Evolutionary conservation across 1,284 basidiomycete genomes (phyloP).

Genomic region (Moesziomyces sp.): DNA sequence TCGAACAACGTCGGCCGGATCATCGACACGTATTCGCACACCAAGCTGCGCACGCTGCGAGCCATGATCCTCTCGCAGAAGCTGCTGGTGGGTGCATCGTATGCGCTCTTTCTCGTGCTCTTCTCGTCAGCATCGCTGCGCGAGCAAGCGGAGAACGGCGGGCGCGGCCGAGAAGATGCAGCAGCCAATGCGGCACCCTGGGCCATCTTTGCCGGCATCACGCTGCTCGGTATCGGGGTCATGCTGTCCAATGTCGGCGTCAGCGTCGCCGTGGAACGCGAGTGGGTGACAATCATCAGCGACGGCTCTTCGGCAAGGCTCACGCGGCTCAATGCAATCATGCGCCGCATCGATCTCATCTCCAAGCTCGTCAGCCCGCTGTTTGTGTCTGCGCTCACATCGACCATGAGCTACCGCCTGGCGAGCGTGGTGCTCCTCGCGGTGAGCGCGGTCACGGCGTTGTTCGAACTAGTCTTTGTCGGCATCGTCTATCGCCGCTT

Average conservation of each 20-base stretch:
- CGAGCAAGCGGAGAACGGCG: constrained; percentile 46
- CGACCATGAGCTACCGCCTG: constrained; percentile 38
- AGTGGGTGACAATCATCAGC: constrained; percentile 72
- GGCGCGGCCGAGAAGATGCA: constrained; percentile 24
- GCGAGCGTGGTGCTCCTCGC: constrained; percentile 49
- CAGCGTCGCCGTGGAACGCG: constrained; percentile 73
- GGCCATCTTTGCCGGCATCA: constrained; percentile 69
- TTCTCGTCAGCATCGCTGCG: constrained; percentile 46
- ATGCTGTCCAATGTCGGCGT: constrained; percentile 71
- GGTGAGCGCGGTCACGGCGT: constrained; percentile 34
- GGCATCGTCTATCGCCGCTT: constrained; percentile 54
- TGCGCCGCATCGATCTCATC: constrained; percentile 72
- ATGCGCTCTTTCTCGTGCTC: constrained; percentile 69
- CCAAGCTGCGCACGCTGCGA: constrained; percentile 69
- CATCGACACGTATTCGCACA: constrained; percentile 69
- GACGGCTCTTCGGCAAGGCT: constrained; percentile 39
- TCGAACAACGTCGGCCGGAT: constrained; percentile 70
- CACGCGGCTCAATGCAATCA: constrained; percentile 65
- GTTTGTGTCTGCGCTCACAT: constrained; percentile 73
- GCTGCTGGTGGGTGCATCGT: constrained; percentile 69
- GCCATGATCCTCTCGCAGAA: constrained; percentile 71
- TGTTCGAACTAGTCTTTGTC: constrained; percentile 55
- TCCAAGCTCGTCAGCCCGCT: constrained; percentile 74
- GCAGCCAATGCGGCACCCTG: constrained; percentile 40
- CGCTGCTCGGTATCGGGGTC: constrained; percentile 68